Base-by-base conservation (phyloP, 148 eudicot genomes). In the Suaeda aralocaspica region DNA sequence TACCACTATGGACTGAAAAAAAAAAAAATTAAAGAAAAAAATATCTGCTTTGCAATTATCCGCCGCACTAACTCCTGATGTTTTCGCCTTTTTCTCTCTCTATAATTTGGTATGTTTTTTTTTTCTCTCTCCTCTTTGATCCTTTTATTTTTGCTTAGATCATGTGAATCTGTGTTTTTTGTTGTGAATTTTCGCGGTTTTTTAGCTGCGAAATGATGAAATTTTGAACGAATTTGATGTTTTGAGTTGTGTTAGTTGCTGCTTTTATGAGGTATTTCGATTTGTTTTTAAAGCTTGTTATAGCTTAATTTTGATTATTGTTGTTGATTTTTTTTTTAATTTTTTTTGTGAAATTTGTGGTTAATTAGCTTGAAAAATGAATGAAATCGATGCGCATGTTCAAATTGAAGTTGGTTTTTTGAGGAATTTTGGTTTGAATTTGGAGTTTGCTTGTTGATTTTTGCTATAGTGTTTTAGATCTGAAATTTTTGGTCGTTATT, bases 51-150 rank as follows among this genome's bases (percentile, higher is more conserved):
- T 39, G 24, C 51, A 24, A 31, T 18, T 39, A 3, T 50, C 69
- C 78, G 72, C 78, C 72, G 79, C 74, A 59, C 18, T 56, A 31
- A 6, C 55, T 26, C 76, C 45, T 24, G 61, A 58, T 71, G 71
- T 71, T 71, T 50, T 30, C 21, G 36, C 45, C n/a, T 7, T 42
- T 70, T 46, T 21, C 62, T 48, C 6, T 51, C 48, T 30, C 71
- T 61, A 28, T 75, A 48, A 53, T 79, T 74, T 68, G 70, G 82
- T 82, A 72, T 29, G 82, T 67, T 46, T 29, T 39, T 6, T 25
- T 33, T 28, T 52, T 44, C 6, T 44, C 53, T 53, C 50, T 8
- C 24, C 11, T 31, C 16, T n/a, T 57, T 44, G 64, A 30, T 66
- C 33, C 24, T 19, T 67, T 31, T 16, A 15, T 28, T 53, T 36